Conservation (phyloP, 306 rosid genomes). For the Nissolia schottii region DNA sequence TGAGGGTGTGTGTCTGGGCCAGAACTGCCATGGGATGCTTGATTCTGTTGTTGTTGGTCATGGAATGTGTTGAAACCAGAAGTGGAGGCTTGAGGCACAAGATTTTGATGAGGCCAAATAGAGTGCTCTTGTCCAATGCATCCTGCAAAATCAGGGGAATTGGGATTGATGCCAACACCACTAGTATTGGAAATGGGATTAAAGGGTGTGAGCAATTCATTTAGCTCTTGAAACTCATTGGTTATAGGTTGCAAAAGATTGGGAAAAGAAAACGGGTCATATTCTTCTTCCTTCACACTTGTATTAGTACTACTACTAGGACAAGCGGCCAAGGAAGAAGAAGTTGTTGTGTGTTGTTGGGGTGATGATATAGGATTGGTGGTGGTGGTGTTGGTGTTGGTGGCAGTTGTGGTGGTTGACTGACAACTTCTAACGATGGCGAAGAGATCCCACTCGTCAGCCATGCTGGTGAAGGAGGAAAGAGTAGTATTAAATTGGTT, state of each 20-base stretch:
- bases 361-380: background rate
- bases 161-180: constrained; percentile 19
- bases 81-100: constrained; percentile 18
- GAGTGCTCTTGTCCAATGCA: constrained; percentile 6
- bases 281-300: constrained; percentile 20
- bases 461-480: constrained; percentile 16
- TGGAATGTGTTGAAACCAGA: constrained; percentile 24
- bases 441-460: constrained; percentile 70
- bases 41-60: constrained; percentile 13
- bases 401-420: constrained; percentile 11
- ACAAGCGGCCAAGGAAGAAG: constrained; percentile 38
- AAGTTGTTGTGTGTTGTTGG: constrained; percentile 4
- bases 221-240: constrained; percentile 42
- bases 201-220: constrained; percentile 39
- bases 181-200: constrained; percentile 21
- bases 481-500: background rate
- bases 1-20: constrained; percentile 27
- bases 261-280: constrained; percentile 38
- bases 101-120: constrained; percentile 19
- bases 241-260: constrained; percentile 22
- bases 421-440: constrained; percentile 71
- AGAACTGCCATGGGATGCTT: constrained; percentile 16
- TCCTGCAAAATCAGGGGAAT: constrained; percentile 30
- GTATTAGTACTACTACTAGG: too few relatives aligned
- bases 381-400: background rate